Base-by-base conservation (phyloP, 306 rosid genomes). In the Acmispon strigosus region DNA sequence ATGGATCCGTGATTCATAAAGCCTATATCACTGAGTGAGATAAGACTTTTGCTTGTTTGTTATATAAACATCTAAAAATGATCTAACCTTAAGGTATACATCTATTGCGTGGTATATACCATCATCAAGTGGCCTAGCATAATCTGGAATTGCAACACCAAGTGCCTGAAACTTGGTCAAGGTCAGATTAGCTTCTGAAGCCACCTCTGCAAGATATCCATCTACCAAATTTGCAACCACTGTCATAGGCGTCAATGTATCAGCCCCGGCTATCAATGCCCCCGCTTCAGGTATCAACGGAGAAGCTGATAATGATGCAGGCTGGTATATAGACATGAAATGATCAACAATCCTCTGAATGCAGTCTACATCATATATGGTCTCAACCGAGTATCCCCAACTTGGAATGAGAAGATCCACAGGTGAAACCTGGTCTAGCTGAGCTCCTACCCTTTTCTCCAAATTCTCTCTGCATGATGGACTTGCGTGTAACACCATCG, bases 91-190 rank as follows among this genome's bases (percentile, higher is more conserved):
- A 53, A 92, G 92, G 80, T 79, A 92, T 56, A 92, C 88, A 80
- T 92, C 94, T 65, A 92, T 82, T 60, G 94, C 96, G 66, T 87
- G 96, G 78, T 92, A 92, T 76, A 92, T 67, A 49, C 92, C 94
- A 78, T 92, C 97, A 76, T 86, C 89, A 34, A 85, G 67, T 11
- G 92, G 85, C 73, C 96, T 89, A 29, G 91, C 86, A 80, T 87
- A 89, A 66, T 92, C 97, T 37, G 97, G 96, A 77, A 92, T 66
- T 27, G 81, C 82, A 64, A 87, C 84, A 65, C 94, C 94, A 73
- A 92, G 92, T 7, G 96, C 81, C 62, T 86, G 94, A 76, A 92
- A 92, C 78, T 92, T 89, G 1, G 86, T 76, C 74, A 84, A 64
- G 83, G 78, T 92, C 68, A 92, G 61, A 80, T 92, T 87, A 55